phyloP scores from a whole-genome alignment of 83 land plant genomes.

The Thuja plicata region DNA sequence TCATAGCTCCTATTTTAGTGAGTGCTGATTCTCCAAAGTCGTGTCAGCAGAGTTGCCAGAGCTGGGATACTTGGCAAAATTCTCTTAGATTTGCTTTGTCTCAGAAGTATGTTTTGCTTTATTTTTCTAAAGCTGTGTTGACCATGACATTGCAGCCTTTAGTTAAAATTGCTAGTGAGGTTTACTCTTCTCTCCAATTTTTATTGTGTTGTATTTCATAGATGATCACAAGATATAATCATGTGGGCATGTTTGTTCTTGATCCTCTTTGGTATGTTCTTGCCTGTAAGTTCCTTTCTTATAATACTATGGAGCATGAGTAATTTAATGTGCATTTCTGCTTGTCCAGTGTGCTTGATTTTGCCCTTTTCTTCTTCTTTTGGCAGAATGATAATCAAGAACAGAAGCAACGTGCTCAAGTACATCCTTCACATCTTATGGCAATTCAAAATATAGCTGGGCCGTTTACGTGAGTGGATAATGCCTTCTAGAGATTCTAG shows the following conservation, averaged over 20 bases:
- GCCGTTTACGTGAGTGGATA: conserved; percentile 2
- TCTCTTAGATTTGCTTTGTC: neutral
- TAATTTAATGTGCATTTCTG: neutral
- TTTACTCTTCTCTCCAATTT: neutral
- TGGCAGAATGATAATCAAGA: conserved; percentile 51
- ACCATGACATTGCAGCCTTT: neutral
- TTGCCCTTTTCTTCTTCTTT: neutral
- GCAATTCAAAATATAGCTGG: conserved; percentile 37
- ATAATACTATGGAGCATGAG: neutral
- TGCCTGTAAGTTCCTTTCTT: neutral
- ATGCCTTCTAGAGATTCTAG: neutral
- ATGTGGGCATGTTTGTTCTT: neutral
- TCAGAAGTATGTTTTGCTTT: neutral
- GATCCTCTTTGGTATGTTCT: no score
- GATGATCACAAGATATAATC: neutral
- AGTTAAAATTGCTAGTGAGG: neutral
- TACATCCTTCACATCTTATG: conserved; percentile 47
- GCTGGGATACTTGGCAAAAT: neutral
- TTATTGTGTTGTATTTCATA: neutral
- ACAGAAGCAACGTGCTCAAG: conserved; percentile 34
- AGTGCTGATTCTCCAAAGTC: neutral
- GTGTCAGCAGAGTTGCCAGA: neutral
- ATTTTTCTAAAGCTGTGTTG: neutral
- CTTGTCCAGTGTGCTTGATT: neutral
- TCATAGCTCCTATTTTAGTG: neutral